Base-by-base conservation (phyloP, 2,329 filamentous ascomycete genomes). In the Diaporthe sp. region DNA sequence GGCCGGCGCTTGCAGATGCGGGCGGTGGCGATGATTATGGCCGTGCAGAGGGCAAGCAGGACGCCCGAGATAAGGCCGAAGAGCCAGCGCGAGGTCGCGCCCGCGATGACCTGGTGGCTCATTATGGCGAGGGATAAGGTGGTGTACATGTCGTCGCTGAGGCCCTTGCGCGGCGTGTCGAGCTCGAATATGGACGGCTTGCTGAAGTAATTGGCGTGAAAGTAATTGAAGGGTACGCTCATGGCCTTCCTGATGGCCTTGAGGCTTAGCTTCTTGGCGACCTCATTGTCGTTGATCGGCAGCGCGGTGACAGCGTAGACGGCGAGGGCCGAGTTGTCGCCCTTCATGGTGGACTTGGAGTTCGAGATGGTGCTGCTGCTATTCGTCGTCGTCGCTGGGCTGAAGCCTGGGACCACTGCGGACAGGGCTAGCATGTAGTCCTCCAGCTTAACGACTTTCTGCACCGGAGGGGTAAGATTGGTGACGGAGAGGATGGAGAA, bases 101-200 rank as follows among this genome's bases (percentile, higher is more conserved):
- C 71, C n/a, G 71, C 71, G 17, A 73, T 25, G 61, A 69, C 71
- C 71, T 73, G 71, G 71, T 69, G 71, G 71, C 71, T 73, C 30
- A 28, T 42, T n/a, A 73, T 69, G 30, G 71, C 71, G 9, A 73
- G 61, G 4, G 40, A 52, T 19, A 73, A 2, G 4, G 40, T 73
- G 15, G 71, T 73, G 54, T 73, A 73, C 61, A 73, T 69, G 61
- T 69, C 71, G 6, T 30, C 38, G 42, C 33, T 52, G 2, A 73
- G 19, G 0, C 54, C 42, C 61, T 19, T 8, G n/a, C 71, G 71
- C 2, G 71, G 71, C 8, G 0, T 1, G 19, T 67, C 30, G 40
- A 73, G 50, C 33, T 68, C 71, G 50, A 68, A 73, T 30, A 69
- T 69, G 40, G 38, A 58, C 38, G 64, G 61, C 28, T 9, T 19